These are phyloP conservation scores for Pyrenophora seminiperda DNA, from an alignment of 2,329 filamentous ascomycete genomes.

Conservation along the genomic window DNA sequence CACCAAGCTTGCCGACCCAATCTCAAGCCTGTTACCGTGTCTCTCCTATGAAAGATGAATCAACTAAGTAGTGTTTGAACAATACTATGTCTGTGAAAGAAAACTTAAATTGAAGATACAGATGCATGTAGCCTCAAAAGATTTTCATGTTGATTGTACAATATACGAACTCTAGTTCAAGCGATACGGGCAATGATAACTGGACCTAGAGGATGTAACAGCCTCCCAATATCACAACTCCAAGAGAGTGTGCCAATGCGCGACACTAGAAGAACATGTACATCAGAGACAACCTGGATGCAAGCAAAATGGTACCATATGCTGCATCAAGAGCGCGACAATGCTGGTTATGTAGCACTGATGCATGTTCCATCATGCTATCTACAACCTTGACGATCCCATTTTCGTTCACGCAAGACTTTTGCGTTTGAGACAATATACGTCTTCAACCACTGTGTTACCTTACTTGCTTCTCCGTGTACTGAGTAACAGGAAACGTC, in stretches of 20 bases:
- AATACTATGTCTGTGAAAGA: no score
- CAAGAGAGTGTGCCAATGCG: not conserved
- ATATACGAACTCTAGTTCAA: no score
- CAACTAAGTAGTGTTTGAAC: no score
- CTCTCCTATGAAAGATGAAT: no score
- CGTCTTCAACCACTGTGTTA: slow-evolving; percentile 5
- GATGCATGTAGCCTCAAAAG: no score
- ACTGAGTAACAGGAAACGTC: slow-evolving; percentile 9
- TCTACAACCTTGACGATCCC: not conserved
- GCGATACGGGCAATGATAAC: no score
- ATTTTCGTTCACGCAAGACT: slow-evolving; percentile 4
- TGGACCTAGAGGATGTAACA: no score
- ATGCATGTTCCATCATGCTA: not conserved
- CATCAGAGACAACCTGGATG: not conserved
- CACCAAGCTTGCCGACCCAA: no score
- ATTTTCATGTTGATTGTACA: no score
- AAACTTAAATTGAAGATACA: no score
- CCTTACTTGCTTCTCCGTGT: not conserved
- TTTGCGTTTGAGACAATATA: slow-evolving; percentile 5
- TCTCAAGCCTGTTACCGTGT: not conserved
- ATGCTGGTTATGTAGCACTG: slow-evolving; percentile 5
- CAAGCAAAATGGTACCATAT: not conserved
- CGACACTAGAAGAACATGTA: not conserved
- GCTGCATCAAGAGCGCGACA: not conserved
- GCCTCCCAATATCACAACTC: not conserved